These are phyloP conservation scores for Chlamydomonas asymmetrica DNA, from an alignment of 139 green algal genomes.

Conservation along the genomic window DNA sequence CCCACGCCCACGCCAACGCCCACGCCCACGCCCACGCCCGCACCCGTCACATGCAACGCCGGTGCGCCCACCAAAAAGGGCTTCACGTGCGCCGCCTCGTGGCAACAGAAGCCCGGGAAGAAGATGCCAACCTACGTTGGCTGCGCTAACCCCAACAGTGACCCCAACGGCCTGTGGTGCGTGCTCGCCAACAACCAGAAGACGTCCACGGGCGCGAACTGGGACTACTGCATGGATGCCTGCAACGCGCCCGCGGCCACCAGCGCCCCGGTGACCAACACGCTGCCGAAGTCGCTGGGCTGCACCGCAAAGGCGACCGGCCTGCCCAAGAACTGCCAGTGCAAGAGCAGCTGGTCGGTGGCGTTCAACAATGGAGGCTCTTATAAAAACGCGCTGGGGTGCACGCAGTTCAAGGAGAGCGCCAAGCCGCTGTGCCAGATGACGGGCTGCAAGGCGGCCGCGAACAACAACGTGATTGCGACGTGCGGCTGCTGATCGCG, in stretches of 20 bases:
- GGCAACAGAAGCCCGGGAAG: background rate
- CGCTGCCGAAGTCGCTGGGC: no score
- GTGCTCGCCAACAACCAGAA: background rate
- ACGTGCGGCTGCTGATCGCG: no score
- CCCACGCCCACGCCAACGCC: background rate
- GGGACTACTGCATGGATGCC: conserved; percentile 9
- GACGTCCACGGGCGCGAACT: background rate
- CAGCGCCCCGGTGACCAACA: background rate
- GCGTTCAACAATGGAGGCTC: no score
- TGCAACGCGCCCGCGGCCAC: background rate
- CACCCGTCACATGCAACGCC: background rate
- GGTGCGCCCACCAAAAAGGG: background rate
- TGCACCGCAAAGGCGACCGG: background rate
- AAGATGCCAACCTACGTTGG: background rate
- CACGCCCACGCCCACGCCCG: background rate
- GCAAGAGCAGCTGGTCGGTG: no score
- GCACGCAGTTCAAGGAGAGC: no score
- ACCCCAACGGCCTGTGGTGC: conserved; percentile 8
- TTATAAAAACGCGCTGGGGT: no score
- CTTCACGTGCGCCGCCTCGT: background rate
- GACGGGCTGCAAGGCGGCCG: no score
- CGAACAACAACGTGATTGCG: no score
- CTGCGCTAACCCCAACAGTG: conserved; percentile 18
- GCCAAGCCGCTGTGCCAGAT: no score
- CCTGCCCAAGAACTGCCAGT: background rate